Base-by-base conservation (phyloP, 306 rosid species). In the Begonia loranthoides region DNA sequence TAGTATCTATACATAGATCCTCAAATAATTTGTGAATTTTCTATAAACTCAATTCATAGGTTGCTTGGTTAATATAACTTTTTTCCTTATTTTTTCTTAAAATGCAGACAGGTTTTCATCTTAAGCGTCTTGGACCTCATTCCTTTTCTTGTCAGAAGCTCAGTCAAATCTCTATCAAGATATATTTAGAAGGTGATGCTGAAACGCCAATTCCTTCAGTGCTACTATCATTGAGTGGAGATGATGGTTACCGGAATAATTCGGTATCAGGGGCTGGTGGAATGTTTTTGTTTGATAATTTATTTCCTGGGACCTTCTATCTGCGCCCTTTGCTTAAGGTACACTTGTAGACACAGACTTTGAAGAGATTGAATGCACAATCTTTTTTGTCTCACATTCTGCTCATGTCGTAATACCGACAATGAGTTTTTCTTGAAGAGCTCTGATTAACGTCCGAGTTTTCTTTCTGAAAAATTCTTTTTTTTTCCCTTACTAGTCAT, bases 301-400 rank as follows among this genome's bases (percentile, higher is more conserved):
- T 92, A 70, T 92, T 86, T 72, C 96, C 96, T 56, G 99, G 99
- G 63, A 86, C 75, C 65, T 92, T 86, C 78, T 92, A 92, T 69
- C 61, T 92, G 71, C 96, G 99, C 58, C 94, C 99, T 60, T 78
- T 92, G 69, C 80, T 92, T 19, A 92, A 92, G 99, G 99, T 92
- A 78, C 45, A 40, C 54, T 41, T 52, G 66, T 51, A 54, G 47
- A 43, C 15, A 10, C 14, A 1, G 47, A 43, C 0, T 43, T 43
- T 9, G 0, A 43, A n/a, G n/a, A 43, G 15, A 10, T 43, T 43
- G 13, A 43, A 43, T 43, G 47, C 47, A 43, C 13, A n/a, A 43
- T 43, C 52, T 45, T 40, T 57, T 62, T 44, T 55, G 58, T 49
- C 17, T 24, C 13, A 14, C 34, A 40, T 41, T 52, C 55, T 49